Conservation (phyloP, 1,139 yeast species). For the Pichia sp. region DNA sequence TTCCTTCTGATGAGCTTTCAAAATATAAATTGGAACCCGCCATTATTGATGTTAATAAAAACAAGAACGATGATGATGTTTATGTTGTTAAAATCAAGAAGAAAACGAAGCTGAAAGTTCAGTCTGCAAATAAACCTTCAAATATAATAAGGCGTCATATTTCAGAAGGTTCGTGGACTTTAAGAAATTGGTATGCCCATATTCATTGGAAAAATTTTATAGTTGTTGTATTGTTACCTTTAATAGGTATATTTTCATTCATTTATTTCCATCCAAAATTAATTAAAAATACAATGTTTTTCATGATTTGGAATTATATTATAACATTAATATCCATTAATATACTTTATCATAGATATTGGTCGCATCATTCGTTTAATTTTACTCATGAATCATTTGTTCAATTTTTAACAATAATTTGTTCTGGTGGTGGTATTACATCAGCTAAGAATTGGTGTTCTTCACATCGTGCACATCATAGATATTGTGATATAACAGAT, state of each 20-base stretch:
- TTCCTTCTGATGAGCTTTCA: slow-evolving; percentile 24
- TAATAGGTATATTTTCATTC: slow-evolving; percentile 23
- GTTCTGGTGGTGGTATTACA: slow-evolving; percentile 59
- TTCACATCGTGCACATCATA: slow-evolving; percentile 65
- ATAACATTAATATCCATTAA: slow-evolving; percentile 40
- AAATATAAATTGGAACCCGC: slow-evolving; percentile 20
- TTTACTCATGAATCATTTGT: slow-evolving; percentile 34
- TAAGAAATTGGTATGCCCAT: slow-evolving; percentile 34
- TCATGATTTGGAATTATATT: slow-evolving; percentile 35
- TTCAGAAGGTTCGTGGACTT: slow-evolving; percentile 33
- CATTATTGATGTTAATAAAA: background rate
- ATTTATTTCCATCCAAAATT: slow-evolving; percentile 19
- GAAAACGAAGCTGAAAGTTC: slow-evolving; percentile 19
- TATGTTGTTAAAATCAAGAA: slow-evolving; percentile 15
- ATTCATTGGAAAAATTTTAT: slow-evolving; percentile 32
- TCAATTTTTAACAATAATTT: slow-evolving; percentile 44
- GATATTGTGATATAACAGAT: slow-evolving; percentile 56
- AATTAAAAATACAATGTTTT: slow-evolving; percentile 26
- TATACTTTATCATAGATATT: slow-evolving; percentile 61
- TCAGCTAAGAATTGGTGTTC: slow-evolving; percentile 59
- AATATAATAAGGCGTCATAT: slow-evolving; percentile 24
- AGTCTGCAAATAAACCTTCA: slow-evolving; percentile 17
- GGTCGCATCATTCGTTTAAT: slow-evolving; percentile 53
- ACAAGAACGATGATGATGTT: no score
- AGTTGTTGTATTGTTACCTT: slow-evolving; percentile 27